Base-by-base conservation (phyloP, 1,139 yeast species). In the Diutina pseudorugosa region DNA sequence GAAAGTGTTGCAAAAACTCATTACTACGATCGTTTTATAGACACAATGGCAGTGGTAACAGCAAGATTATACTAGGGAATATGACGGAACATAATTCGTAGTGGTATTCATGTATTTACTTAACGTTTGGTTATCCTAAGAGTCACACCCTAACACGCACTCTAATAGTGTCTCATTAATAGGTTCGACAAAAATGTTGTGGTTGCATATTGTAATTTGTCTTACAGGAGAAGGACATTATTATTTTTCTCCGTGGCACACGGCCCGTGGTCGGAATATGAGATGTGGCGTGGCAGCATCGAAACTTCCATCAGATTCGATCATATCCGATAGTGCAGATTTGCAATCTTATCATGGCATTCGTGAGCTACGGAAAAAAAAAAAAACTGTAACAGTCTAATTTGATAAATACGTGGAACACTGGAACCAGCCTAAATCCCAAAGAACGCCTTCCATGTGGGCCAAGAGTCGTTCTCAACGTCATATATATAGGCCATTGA, bases 401-500 rank as follows among this genome's bases (percentile, higher is more conserved):
- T 30, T 12, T 11, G n/a, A 30, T 14, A 30, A 14, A 11, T 30
- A 30, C 36, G n/a, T 30, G n/a, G 14, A 30, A 30, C 36, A 14
- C 36, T 12, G 36, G 16, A 42, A 14, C 45, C 11, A 23, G 33
- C 33, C 25, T 45, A 52, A 18, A 58, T 36, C 11, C 77, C 76
- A 36, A 74, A 62, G 53, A 73, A 73, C 41, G 72, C 76, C 54
- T 68, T 63, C 77, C 77, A 74, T 18, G 65, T 65, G 16, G 61
- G 55, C 78, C 77, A 74, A 30, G 61, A 59, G 54, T 72, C 77
- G 66, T 68, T 61, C 55, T 74, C 77, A 40, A 72, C 78, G 51
- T 83, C 84, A 61, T 85, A 85, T 49, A 85, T 79, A 61, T 81
- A 85, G 52, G 82, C 80, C 88, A 86, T 82, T 53, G 87, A 79